phyloP scores from a whole-genome alignment of 2,329 filamentous ascomycete species.

The Curvularia spicifera region DNA sequence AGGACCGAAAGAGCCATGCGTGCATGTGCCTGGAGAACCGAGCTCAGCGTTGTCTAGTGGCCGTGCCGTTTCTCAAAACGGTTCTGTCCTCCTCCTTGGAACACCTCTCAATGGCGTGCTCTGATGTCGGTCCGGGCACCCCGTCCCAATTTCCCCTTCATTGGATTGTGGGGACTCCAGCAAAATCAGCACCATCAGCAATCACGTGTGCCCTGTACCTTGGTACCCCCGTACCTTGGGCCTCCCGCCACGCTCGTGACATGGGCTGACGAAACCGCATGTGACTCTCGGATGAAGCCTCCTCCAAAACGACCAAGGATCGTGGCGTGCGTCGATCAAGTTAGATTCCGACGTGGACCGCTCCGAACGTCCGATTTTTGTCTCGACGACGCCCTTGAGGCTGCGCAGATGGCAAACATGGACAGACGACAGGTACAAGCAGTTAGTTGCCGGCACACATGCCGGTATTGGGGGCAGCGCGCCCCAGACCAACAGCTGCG shows the following conservation, averaged over 20 bases:
- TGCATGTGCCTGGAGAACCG: background rate
- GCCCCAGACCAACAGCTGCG: background rate
- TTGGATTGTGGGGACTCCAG: background rate
- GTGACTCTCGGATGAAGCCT: background rate
- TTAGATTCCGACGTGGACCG: conserved; percentile 5
- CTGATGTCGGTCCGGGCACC: background rate
- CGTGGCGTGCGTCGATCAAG: conserved; percentile 13
- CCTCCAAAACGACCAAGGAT: conserved; percentile 1
- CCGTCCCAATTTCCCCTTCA: background rate
- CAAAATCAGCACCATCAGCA: background rate
- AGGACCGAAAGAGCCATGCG: background rate
- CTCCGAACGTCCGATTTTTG: conserved; percentile 2
- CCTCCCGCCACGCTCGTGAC: background rate
- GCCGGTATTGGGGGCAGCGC: background rate
- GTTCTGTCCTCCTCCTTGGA: background rate
- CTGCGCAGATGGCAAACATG: background rate
- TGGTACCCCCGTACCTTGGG: background rate
- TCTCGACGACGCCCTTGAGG: background rate
- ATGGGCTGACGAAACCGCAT: background rate
- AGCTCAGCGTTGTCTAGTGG: background rate
- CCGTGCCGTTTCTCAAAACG: conserved; percentile 2
- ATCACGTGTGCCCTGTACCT: background rate
- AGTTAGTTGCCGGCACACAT: background rate
- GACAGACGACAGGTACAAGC: background rate
- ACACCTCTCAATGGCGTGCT: background rate